Evolutionary conservation across 768 basidiomycete species (phyloP).

Genomic region (Lactarius trivialis): DNA sequence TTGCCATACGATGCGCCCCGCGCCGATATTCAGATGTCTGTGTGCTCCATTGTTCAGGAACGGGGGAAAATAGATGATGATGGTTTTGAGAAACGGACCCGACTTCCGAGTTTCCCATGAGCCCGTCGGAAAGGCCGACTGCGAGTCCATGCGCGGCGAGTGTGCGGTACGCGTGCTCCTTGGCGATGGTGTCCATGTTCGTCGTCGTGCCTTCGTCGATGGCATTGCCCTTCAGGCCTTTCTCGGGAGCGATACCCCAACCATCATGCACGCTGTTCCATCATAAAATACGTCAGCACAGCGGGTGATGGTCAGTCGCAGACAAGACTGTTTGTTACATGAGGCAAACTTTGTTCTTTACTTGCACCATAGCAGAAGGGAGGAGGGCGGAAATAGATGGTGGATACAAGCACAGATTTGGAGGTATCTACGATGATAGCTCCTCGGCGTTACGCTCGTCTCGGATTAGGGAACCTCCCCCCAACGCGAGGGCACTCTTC

Average conservation of each 20-base stretch:
- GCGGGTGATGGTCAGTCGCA: neutral
- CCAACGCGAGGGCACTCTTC: neutral
- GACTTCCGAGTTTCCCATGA: conserved; percentile 98
- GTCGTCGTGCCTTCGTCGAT: conserved; percentile 79
- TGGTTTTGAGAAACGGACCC: conserved; percentile 50
- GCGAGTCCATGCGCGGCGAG: conserved; percentile 86
- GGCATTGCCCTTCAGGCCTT: conserved; percentile 79
- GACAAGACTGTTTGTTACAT: conserved; percentile 52
- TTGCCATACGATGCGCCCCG: conserved; percentile 94
- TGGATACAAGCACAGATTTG: neutral
- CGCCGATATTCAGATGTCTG: conserved; percentile 92
- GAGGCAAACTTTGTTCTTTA: conserved; percentile 86
- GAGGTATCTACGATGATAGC: no score
- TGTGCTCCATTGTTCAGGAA: conserved; percentile 5
- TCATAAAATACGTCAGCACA: neutral
- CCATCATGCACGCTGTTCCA: conserved; percentile 82
- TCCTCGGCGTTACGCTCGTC: no score
- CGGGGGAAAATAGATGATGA: neutral
- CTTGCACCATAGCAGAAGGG: conserved; percentile 37
- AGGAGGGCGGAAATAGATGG: neutral
- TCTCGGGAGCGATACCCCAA: conserved; percentile 73
- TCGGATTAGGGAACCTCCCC: no score
- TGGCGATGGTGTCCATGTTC: conserved; percentile 84
- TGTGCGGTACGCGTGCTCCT: conserved; percentile 63
- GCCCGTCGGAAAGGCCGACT: conserved; percentile 85